Evolutionary conservation across 371 early-diverging fungal species (phyloP).

Genomic region (Rhizopus delemar): DNA sequence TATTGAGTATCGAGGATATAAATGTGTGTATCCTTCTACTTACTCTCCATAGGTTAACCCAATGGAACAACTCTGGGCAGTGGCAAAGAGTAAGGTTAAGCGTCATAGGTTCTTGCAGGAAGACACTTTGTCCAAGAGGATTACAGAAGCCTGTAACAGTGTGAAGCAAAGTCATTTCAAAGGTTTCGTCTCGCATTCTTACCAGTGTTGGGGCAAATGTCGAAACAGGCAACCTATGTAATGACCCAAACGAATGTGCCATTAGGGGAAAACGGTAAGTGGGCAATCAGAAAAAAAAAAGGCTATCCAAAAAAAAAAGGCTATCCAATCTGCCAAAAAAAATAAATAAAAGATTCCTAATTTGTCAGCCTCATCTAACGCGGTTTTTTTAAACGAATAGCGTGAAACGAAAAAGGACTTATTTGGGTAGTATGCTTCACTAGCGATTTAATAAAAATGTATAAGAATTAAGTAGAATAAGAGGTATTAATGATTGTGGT

Average conservation of each 20-base stretch:
- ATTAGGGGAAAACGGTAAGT: slow-evolving; percentile 17
- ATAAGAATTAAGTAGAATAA: slow-evolving; percentile 18
- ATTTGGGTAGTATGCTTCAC: slow-evolving; percentile 14
- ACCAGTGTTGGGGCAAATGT: slow-evolving; percentile 21
- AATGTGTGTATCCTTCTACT: slow-evolving; percentile 19
- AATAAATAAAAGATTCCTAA: background rate
- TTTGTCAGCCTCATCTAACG: no score
- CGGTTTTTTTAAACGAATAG: slow-evolving; percentile 11
- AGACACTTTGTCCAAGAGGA: slow-evolving; percentile 16
- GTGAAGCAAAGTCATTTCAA: slow-evolving; percentile 18
- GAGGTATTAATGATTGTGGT: slow-evolving; percentile 15
- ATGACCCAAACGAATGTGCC: slow-evolving; percentile 14
- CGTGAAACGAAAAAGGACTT: slow-evolving; percentile 14
- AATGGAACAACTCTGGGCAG: no score
- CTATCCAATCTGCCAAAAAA: background rate
- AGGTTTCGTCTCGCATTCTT: slow-evolving; percentile 24
- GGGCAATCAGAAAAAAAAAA: no score
- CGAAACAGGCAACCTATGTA: slow-evolving; percentile 20
- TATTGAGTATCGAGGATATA: slow-evolving; percentile 24
- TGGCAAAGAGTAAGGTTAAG: slow-evolving; percentile 20
- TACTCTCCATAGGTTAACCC: slow-evolving; percentile 22
- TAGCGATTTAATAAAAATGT: slow-evolving; percentile 16
- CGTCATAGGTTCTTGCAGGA: slow-evolving; percentile 23
- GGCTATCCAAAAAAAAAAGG: slow-evolving; percentile 6
- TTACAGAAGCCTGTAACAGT: slow-evolving; percentile 16